A percentile compares a stretch with the other conserved stretches of the same genome.
Conservation (phyloP, 495 filamentous ascomycete species). For the Peziza echinospora region DNA sequence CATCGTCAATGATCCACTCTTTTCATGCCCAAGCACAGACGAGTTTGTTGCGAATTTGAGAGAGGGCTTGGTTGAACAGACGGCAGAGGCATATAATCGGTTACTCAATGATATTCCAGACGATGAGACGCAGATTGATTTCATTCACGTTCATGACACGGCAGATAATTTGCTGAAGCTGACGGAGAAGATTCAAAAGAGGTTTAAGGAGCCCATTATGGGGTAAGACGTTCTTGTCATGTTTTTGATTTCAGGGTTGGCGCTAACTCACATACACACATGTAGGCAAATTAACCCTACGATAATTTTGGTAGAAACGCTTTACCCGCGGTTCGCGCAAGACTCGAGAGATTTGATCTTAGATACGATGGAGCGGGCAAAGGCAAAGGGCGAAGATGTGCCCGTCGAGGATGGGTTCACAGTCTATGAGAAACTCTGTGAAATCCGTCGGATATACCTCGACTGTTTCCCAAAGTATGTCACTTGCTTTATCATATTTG, state of each 20-base stretch:
- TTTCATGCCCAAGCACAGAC: conserved; percentile 45
- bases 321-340: conserved; percentile 73
- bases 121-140: conserved; percentile 57
- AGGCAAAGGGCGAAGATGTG: conserved; percentile 44
- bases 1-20: conserved; percentile 55
- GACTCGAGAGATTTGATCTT: conserved; percentile 65
- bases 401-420: conserved; percentile 80
- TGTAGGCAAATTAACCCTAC: conserved; percentile 44
- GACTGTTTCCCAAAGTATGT: conserved; percentile 39
- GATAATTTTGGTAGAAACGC: conserved; percentile 54
- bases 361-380: conserved; percentile 50
- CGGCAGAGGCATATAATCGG: conserved; percentile 40
- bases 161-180: conserved; percentile 66
- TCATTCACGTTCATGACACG: conserved; percentile 67
- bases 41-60: conserved; percentile 47
- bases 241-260: background rate
- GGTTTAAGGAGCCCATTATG: conserved; percentile 46
- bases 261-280: conserved; percentile 1
- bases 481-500: background rate
- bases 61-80: conserved; percentile 49
- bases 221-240: conserved; percentile 29
- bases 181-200: conserved; percentile 68
- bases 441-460: conserved; percentile 56
- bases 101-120: conserved; percentile 41
- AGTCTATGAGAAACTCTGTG: conserved; percentile 68